phyloP scores from a whole-genome alignment of 2,329 filamentous ascomycete genomes.

The Exophiala phaeomuriformis region DNA sequence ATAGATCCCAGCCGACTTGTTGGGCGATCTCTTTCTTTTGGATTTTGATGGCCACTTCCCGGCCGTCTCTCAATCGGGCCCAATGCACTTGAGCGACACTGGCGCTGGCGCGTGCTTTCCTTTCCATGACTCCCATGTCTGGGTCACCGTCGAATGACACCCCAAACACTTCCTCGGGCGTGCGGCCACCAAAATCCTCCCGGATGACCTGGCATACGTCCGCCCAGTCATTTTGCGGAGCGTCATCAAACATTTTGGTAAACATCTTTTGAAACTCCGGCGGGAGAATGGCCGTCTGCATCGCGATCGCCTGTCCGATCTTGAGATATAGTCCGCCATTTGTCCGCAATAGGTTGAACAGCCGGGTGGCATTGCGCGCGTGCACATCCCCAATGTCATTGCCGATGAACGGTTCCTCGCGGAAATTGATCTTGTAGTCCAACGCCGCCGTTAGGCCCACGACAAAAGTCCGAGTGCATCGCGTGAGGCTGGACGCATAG shows the following conservation, averaged over 20 bases:
- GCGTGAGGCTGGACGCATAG: slow-evolving; percentile 70
- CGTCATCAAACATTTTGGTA: slow-evolving; percentile 92
- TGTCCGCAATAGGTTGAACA: slow-evolving; percentile 70
- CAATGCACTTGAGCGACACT: slow-evolving; percentile 97
- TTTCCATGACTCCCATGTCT: slow-evolving; percentile 61
- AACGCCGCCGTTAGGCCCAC: slow-evolving; percentile 71
- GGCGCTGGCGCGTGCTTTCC: slow-evolving; percentile 65
- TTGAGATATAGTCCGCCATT: slow-evolving; percentile 96
- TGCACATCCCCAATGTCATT: slow-evolving; percentile 72
- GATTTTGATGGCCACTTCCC: slow-evolving; percentile 91
- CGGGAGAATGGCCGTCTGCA: slow-evolving; percentile 91
- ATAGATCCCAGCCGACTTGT: slow-evolving; percentile 90
- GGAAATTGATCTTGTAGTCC: slow-evolving; percentile 97
- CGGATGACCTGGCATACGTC: slow-evolving; percentile 78
- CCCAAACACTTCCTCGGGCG: slow-evolving; percentile 84
- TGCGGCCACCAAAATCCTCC: slow-evolving; percentile 78
- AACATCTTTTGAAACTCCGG: slow-evolving; percentile 97
- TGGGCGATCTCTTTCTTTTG: slow-evolving; percentile 90
- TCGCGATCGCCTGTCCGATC: slow-evolving; percentile 95
- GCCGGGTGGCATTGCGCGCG: slow-evolving; percentile 69
- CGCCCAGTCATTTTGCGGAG: slow-evolving; percentile 82
- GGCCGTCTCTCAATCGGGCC: slow-evolving; percentile 75
- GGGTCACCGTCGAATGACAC: slow-evolving; percentile 67
- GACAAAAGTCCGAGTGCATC: slow-evolving; percentile 74
- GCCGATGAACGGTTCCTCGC: slow-evolving; percentile 65